Evolutionary conservation across 495 filamentous ascomycete species (phyloP).

Genomic region (Chaetomium tenue): DNA sequence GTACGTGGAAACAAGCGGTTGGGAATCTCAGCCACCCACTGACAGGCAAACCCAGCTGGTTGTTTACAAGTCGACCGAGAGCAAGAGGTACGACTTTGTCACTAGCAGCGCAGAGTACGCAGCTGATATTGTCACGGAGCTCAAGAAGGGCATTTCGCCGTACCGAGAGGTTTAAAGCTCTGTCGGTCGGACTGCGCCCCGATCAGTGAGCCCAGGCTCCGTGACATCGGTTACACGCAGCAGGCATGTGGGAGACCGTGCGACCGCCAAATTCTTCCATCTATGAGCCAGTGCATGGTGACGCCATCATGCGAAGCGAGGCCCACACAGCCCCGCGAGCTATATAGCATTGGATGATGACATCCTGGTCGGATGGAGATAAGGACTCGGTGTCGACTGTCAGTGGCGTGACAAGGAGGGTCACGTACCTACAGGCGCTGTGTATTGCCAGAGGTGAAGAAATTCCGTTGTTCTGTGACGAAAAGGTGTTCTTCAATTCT

Average conservation of each 20-base stretch:
- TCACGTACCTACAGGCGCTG: background rate
- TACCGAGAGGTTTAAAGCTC: constrained; percentile 41
- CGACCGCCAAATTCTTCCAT: background rate
- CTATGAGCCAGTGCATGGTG: background rate
- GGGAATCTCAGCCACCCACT: constrained; percentile 16
- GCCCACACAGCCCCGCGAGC: background rate
- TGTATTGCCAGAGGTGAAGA: background rate
- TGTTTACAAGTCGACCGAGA: constrained; percentile 77
- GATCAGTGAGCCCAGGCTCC: too few species aligned
- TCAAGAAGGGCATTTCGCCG: constrained; percentile 67
- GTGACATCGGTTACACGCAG: background rate
- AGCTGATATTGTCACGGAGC: constrained; percentile 84
- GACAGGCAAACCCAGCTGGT: constrained; percentile 52
- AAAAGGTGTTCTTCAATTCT: background rate
- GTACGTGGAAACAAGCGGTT: constrained; percentile 39
- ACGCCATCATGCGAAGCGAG: background rate
- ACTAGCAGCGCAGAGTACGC: constrained; percentile 75
- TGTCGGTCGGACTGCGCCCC: background rate
- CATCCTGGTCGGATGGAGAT: background rate
- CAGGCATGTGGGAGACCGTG: background rate
- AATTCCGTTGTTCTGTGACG: background rate
- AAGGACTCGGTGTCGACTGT: background rate
- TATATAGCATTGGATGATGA: background rate
- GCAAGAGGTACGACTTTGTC: constrained; percentile 96
- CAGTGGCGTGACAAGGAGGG: constrained; percentile 13